Conservation (phyloP, 192 early-diverging fungal genomes). For the Martensiomyces pterosporus region DNA sequence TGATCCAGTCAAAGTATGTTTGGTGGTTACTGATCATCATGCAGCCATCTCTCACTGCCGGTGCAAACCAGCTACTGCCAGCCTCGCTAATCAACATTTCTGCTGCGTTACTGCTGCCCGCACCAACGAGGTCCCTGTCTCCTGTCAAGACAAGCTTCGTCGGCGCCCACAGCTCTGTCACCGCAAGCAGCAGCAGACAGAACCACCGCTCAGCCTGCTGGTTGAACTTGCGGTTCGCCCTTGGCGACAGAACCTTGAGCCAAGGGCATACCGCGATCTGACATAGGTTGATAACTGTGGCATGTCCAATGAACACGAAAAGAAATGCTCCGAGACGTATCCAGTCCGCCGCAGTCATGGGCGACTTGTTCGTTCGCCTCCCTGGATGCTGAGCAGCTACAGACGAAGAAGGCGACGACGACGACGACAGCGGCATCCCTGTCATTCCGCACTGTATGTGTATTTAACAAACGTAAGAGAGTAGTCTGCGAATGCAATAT, state of each 20-base stretch:
- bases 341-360: conserved; percentile 27
- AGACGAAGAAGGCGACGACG: no score
- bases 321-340: conserved; percentile 28
- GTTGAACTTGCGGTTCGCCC: conserved; percentile 37
- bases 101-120: conserved; percentile 19
- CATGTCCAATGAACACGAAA: conserved; percentile 38
- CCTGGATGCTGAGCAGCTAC: no score
- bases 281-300: conserved; percentile 39
- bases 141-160: conserved; percentile 48
- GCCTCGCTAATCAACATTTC: conserved; percentile 18
- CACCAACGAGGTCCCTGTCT: conserved; percentile 25
- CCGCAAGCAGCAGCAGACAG: conserved; percentile 28
- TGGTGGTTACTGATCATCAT: conserved; percentile 48
- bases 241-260: conserved; percentile 22
- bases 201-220: conserved; percentile 53
- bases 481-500: no score
- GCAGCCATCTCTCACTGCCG: conserved; percentile 39
- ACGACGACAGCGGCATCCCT: no score
- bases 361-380: conserved; percentile 44
- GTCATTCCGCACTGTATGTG: no score
- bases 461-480: no score
- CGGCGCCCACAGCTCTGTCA: conserved; percentile 44
- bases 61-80: conserved; percentile 27
- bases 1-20: conserved; percentile 53
- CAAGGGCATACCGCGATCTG: conserved; percentile 38